Evolutionary conservation across 129 eudicot genomes (phyloP).

Genomic region (Helianthus annuus): HanXRQr2.0-SUNRISE NC_035444.2:160168665-160169164

Average conservation of each 20-base stretch:
- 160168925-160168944: too few relatives aligned
- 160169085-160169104: too few relatives aligned
- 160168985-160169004: too few relatives aligned
- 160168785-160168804: conserved; percentile 66
- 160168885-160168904: too few relatives aligned
- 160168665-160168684: conserved; percentile 61
- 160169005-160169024: too few relatives aligned
- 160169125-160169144: too few relatives aligned
- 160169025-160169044: too few relatives aligned
- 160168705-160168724: conserved; percentile 84
- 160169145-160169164: background rate
- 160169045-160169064: too few relatives aligned
- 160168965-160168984: too few relatives aligned
- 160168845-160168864: background rate
- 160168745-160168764: conserved; percentile 64
- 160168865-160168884: background rate
- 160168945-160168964: too few relatives aligned
- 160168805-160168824: background rate
- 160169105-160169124: background rate
- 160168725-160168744: conserved; percentile 78
- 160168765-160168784: conserved; percentile 63
- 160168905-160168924: too few relatives aligned
- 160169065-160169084: too few relatives aligned
- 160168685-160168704: conserved; percentile 65
- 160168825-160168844: background rate